Percentiles rank a stretch among this genome's conserved stretches.
These are phyloP conservation scores for Morella rubra DNA, from an alignment of 306 rosid species.

Conservation along the genomic window DNA sequence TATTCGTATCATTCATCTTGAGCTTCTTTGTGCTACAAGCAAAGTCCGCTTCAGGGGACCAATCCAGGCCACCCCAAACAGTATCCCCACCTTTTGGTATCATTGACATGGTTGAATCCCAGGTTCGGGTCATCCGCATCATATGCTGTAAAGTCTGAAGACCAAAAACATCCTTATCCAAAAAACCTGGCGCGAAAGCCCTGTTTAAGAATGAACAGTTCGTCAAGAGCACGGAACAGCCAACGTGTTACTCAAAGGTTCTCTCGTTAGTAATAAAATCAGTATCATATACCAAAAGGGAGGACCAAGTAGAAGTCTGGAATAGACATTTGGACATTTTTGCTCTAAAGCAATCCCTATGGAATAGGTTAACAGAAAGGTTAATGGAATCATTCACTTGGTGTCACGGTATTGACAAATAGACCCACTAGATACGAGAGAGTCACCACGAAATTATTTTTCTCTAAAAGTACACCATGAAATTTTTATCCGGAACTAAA, in stretches of 20 bases:
- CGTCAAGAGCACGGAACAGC: constrained; percentile 5
- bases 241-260: background rate
- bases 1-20: constrained; percentile 47
- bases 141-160: constrained; percentile 67
- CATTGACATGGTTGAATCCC: constrained; percentile 95
- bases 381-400: too few species aligned
- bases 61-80: constrained; percentile 82
- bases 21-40: constrained; percentile 54
- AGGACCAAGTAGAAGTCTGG: background rate
- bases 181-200: constrained; percentile 74
- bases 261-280: background rate
- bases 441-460: too few species aligned
- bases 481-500: too few species aligned
- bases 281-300: background rate
- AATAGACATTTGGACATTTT: background rate
- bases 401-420: too few species aligned
- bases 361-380: background rate
- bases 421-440: too few species aligned
- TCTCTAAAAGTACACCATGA: too few species aligned
- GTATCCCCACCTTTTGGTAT: constrained; percentile 85
- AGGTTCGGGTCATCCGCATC: constrained; percentile 88
- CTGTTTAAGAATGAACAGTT: constrained; percentile 44
- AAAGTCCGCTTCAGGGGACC: constrained; percentile 70
- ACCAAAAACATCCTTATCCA: constrained; percentile 79
- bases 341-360: background rate